A percentile compares a stretch with the other conserved stretches of the same genome.
phyloP scores from a whole-genome alignment of 2,329 filamentous ascomycete species.

The Aspergillus sp. region DNA sequence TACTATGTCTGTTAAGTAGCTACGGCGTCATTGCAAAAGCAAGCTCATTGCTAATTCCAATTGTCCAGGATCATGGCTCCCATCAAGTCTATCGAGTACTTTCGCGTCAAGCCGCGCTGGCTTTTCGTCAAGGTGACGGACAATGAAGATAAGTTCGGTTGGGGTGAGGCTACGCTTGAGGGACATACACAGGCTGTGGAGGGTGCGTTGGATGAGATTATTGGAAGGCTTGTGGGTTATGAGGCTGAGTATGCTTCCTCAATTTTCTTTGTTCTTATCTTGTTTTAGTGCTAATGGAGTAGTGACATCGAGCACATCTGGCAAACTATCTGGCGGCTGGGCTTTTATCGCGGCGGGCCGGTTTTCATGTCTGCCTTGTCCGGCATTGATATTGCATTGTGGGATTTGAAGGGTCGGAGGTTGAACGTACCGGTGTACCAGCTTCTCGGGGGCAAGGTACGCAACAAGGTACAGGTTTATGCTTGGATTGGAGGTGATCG shows the following conservation, averaged over 20 bases:
- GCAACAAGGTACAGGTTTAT: constrained; percentile 70
- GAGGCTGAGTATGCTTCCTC: constrained; percentile 64
- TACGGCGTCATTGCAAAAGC: no score
- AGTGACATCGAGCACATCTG: constrained; percentile 81
- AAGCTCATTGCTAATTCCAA: no score
- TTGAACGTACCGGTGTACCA: constrained; percentile 70
- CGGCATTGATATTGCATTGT: constrained; percentile 77
- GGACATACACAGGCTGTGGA: constrained; percentile 75
- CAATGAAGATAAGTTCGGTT: constrained; percentile 65
- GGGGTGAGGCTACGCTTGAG: constrained; percentile 75
- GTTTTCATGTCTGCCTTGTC: constrained; percentile 79
- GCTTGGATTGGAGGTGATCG: constrained; percentile 77
- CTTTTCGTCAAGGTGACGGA: constrained; percentile 77
- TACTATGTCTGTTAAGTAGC: no score
- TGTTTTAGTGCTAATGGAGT: background rate
- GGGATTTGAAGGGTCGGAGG: constrained; percentile 71
- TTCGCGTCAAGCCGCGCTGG: constrained; percentile 74
- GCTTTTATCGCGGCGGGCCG: constrained; percentile 76
- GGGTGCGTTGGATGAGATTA: constrained; percentile 69
- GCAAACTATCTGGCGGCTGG: constrained; percentile 70
- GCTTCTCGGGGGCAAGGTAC: constrained; percentile 71
- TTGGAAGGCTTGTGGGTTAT: constrained; percentile 61
- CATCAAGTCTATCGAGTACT: constrained; percentile 70
- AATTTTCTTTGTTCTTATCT: accelerated
- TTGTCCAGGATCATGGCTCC: constrained; percentile 50